Evolutionary conservation across 768 basidiomycete genomes (phyloP).

Genomic region (Pleurotus salmoneostramineus): DNA sequence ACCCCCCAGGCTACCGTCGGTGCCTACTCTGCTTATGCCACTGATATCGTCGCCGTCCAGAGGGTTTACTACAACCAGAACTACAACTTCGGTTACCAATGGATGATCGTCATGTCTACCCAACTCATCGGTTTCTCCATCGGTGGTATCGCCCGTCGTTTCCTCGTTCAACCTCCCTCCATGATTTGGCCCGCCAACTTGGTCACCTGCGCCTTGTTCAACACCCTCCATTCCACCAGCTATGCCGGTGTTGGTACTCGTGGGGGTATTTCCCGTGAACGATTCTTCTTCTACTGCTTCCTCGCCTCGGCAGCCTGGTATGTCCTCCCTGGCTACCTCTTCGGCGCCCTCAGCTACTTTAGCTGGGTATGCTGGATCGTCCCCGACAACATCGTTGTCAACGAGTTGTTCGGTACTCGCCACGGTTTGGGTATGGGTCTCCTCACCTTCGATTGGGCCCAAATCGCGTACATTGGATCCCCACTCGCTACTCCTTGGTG

Average conservation of each 20-base stretch:
- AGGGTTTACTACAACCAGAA: slow-evolving; percentile 66
- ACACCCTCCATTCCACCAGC: slow-evolving; percentile 72
- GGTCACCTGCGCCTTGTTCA: slow-evolving; percentile 72
- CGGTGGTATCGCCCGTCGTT: slow-evolving; percentile 67
- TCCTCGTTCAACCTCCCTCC: slow-evolving; percentile 69
- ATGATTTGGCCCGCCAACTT: slow-evolving; percentile 82
- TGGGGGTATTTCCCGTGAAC: slow-evolving; percentile 68
- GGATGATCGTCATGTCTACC: slow-evolving; percentile 74
- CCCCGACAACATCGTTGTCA: slow-evolving; percentile 62
- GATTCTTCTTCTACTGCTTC: slow-evolving; percentile 72
- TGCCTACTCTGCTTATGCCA: slow-evolving; percentile 60
- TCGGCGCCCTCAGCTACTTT: slow-evolving; percentile 61
- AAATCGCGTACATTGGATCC: slow-evolving; percentile 62
- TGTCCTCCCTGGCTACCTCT: slow-evolving; percentile 71
- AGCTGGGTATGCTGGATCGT: slow-evolving; percentile 62
- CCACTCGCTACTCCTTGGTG: slow-evolving; percentile 83
- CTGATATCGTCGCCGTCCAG: slow-evolving; percentile 76
- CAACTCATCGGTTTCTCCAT: slow-evolving; percentile 83
- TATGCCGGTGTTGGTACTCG: slow-evolving; percentile 64
- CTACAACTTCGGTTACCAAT: slow-evolving; percentile 64
- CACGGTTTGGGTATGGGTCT: slow-evolving; percentile 63
- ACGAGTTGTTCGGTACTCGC: slow-evolving; percentile 70
- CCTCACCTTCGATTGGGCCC: slow-evolving; percentile 78
- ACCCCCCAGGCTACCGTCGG: slow-evolving; percentile 46
- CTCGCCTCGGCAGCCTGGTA: slow-evolving; percentile 59